Base-by-base conservation (phyloP, 176 grass and related monocot genomes). In the Sorghum bicolor region DNA sequence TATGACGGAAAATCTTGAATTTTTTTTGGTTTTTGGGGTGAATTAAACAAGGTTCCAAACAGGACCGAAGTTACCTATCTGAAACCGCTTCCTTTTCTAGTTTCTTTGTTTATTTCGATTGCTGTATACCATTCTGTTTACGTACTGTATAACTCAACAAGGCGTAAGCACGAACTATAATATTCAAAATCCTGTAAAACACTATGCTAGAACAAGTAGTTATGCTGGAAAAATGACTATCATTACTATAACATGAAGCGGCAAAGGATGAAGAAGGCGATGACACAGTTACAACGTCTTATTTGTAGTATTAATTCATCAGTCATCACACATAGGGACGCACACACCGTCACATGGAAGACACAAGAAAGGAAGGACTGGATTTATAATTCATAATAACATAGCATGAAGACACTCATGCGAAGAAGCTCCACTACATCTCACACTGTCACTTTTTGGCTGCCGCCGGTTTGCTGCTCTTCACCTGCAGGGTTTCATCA, bases 381-480 rank as follows among this genome's bases (percentile, higher is more conserved):
- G 55, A 20, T 52, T 52, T 17, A 50, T 50, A 50, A 53, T 8
- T 70, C 16, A 8, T 76, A 72, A 8, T 76, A 72, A 67, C 58
- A 36, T 63, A 73, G 32, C 58, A 76, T 67, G 83, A 29, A 43
- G 61, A n/a, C 80, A 43, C 34, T 38, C 33, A 5, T 34, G 33
- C 68, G n/a, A 53, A 50, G 26, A 52, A 47, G 60, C 30, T 39
- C 76, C 78, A 39, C 47, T n/a, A 50, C 0, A 17, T 24, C 31
- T 80, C 82, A 66, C 15, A 22, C 30, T 8, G 4, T 87, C 81
- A 91, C 52, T 91, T 89, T 26, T 94, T 94, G 6, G 83, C 86
- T 39, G 86, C 76, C 68, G 80, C 52, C 28, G 85, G 80, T 76
- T 91, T 94, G 72, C 83, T 82, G 81, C 86, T 89, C 86, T 86